Conservation (phyloP, 1,284 basidiomycete species). For the Marasmius oreades region DNA sequence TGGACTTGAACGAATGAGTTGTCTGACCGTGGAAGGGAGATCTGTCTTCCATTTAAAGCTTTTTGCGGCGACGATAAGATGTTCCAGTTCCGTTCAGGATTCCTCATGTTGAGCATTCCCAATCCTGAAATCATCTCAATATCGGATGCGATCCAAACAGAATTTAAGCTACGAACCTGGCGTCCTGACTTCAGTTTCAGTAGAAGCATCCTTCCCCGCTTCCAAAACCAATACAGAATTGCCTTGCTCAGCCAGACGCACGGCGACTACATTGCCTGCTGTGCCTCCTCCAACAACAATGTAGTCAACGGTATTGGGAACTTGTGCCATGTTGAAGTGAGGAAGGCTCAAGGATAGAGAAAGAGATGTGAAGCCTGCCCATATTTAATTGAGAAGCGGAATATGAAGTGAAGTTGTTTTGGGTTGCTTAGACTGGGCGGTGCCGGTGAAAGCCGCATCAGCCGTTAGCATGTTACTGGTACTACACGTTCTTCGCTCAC, state of each 20-base stretch:
- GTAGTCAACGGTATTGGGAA: not conserved
- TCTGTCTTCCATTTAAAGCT: not conserved
- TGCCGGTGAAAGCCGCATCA: too few relatives aligned
- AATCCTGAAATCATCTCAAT: too few relatives aligned
- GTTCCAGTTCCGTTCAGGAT: not conserved
- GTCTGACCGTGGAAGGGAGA: not conserved
- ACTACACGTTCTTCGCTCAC: too few relatives aligned
- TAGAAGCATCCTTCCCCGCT: not conserved
- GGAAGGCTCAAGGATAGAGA: too few relatives aligned
- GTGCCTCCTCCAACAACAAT: not conserved
- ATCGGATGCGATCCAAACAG: not conserved
- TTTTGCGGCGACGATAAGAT: not conserved
- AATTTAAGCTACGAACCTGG: not conserved
- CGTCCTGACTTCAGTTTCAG: not conserved
- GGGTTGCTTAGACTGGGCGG: too few relatives aligned
- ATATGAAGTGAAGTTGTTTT: too few relatives aligned
- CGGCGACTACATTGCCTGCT: not conserved
- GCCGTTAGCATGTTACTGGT: too few relatives aligned
- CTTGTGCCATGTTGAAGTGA: not conserved
- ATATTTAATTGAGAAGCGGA: too few relatives aligned
- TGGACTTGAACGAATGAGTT: not conserved
- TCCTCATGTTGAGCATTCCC: not conserved
- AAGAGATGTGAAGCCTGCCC: too few relatives aligned
- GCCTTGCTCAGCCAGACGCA: not conserved
- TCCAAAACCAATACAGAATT: not conserved